Base-by-base conservation (phyloP, 202 grass and related monocot genomes). In the Hordeum pubiflorum region DNA sequence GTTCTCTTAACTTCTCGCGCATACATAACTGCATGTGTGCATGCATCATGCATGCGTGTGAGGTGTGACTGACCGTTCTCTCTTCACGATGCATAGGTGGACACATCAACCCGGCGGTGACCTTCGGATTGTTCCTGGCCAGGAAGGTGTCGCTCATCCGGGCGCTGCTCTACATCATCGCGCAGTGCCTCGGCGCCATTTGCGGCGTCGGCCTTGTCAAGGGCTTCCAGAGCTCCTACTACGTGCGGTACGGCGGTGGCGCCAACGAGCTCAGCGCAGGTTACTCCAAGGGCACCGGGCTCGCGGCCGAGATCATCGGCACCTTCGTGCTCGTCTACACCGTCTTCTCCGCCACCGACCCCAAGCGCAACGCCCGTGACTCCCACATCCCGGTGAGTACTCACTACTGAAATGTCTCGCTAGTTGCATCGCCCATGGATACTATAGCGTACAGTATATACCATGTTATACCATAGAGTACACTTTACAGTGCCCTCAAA, bases 271-370 rank as follows among this genome's bases (percentile, higher is more conserved):
- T 91, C 56, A 81, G 65, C 81, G 33, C 23, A 0, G 89, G 91
- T 4, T 94, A 91, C 81, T 89, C 89, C 23, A 86, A 73, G 75
- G 91, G 91, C 44, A 91, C 91, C 8, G 91, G 91, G 13, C 81
- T 94, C 38, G 91, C 81, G 52, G 91, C 89, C 22, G 91, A 94
- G 83, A 94, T 94, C 80, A 91, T 94, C 38, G 91, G 91, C 86
- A 94, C 91, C 21, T 94, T 94, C 80, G 91, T 94, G 21, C 91
- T 94, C 44, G 91, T 94, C 58, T 94, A 94, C 86, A 94, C 91
- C 58, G 91, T 94, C 76, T 94, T 94, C 84, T 89, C 91, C 55
- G 91, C 91, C 77, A 94, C 91, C 37, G 91, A 94, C 63, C 91
- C 91, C 73, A 94, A 94, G 85, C 91, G 91, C 81, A 94, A 46